Evolutionary conservation across 2,329 filamentous ascomycete species (phyloP).

Genomic region (Xylaria sp.): DNA sequence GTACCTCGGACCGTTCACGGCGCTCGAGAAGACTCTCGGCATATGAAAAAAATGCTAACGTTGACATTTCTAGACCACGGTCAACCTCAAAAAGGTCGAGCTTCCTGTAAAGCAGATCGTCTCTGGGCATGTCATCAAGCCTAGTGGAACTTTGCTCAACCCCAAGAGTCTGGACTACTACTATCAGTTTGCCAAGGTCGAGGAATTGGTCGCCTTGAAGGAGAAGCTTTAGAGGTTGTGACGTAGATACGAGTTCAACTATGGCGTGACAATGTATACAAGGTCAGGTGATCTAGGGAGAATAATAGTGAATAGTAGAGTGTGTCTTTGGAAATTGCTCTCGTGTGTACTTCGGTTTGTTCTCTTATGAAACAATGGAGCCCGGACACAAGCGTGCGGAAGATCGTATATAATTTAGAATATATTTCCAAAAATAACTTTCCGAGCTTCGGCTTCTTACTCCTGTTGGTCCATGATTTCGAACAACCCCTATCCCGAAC

Average conservation of each 20-base stretch:
- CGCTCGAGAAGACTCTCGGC: neutral
- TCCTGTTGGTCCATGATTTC: too few species aligned
- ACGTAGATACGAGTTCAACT: neutral
- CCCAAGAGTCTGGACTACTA: constrained; percentile 81
- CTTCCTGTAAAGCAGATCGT: constrained; percentile 87
- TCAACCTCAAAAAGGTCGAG: constrained; percentile 89
- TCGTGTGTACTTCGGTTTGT: neutral
- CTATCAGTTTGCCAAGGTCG: constrained; percentile 80
- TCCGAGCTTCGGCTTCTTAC: neutral
- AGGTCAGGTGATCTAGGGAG: neutral
- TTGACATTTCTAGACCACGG: constrained; percentile 69
- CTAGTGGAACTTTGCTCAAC: constrained; percentile 81
- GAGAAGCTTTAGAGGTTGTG: constrained; percentile 58
- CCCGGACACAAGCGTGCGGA: neutral
- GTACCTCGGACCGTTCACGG: constrained; percentile 43
- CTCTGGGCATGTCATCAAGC: constrained; percentile 77
- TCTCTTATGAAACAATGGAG: neutral
- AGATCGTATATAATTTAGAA: neutral
- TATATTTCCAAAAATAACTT: too few species aligned
- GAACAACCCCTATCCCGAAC: too few species aligned
- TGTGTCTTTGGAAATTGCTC: neutral
- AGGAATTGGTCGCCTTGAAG: constrained; percentile 63
- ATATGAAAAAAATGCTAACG: constrained; percentile 5
- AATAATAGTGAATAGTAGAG: neutral
- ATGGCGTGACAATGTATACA: neutral